Percentiles rank a stretch among this genome's conserved stretches.
Conservation (phyloP, 2,329 filamentous ascomycete species). For the Cytospora piceicola region DNA sequence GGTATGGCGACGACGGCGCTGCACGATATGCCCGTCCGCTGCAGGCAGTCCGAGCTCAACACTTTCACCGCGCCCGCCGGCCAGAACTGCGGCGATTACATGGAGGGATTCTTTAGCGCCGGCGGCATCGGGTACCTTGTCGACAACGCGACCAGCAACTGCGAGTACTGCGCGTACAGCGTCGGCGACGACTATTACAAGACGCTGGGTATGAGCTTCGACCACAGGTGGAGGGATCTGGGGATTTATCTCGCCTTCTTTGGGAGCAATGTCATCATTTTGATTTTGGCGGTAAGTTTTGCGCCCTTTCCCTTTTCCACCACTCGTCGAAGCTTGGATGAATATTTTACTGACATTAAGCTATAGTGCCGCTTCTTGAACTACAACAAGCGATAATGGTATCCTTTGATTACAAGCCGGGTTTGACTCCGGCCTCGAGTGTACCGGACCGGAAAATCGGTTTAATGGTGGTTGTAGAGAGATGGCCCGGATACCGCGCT, state of each 20-base stretch:
- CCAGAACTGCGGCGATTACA: conserved; percentile 75
- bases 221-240: conserved; percentile 77
- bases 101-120: conserved; percentile 67
- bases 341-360: conserved; percentile 15
- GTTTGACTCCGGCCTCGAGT: neutral
- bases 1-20: conserved; percentile 81
- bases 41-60: conserved; percentile 64
- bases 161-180: conserved; percentile 81
- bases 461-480: neutral
- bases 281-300: conserved; percentile 56
- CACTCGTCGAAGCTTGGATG: neutral
- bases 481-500: neutral
- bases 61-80: conserved; percentile 68
- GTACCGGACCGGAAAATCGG: neutral
- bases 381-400: conserved; percentile 53
- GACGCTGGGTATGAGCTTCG: conserved; percentile 67
- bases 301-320: neutral
- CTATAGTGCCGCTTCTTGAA: conserved; percentile 55
- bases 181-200: conserved; percentile 80
- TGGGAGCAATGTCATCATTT: conserved; percentile 72
- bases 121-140: conserved; percentile 76
- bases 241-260: conserved; percentile 80
- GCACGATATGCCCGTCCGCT: conserved; percentile 66
- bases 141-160: conserved; percentile 66
- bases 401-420: neutral